phyloP scores from a whole-genome alignment of 352 stramenopile species.

The Phytophthora nicotianae region DNA sequence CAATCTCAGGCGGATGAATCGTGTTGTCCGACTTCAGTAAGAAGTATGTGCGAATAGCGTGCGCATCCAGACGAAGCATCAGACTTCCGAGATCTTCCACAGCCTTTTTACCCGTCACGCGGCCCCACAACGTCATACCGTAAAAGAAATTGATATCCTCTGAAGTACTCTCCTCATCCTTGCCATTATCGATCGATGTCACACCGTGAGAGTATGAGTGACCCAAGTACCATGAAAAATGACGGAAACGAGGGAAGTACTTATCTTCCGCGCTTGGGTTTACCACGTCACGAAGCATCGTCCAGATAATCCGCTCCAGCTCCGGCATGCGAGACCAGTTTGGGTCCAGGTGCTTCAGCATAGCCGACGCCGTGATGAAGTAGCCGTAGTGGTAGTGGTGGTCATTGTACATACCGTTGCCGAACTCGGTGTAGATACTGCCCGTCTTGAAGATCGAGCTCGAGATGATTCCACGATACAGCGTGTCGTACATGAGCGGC shows the following conservation, averaged over 20 bases:
- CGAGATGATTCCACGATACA: slow-evolving; percentile 64
- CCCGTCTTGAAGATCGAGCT: slow-evolving; percentile 51
- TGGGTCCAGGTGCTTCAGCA: slow-evolving; percentile 67
- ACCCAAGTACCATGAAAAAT: slow-evolving; percentile 81
- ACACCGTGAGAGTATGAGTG: slow-evolving; percentile 79
- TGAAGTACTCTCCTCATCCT: slow-evolving; percentile 77
- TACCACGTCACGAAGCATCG: slow-evolving; percentile 72
- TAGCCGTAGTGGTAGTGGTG: slow-evolving; percentile 88
- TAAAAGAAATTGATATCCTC: slow-evolving; percentile 87
- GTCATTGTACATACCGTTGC: slow-evolving; percentile 84
- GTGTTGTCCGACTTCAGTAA: slow-evolving; percentile 62
- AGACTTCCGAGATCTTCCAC: slow-evolving; percentile 76
- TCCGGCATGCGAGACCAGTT: slow-evolving; percentile 57
- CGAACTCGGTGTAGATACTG: slow-evolving; percentile 67
- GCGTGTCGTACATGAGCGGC: slow-evolving; percentile 68
- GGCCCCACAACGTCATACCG: slow-evolving; percentile 78
- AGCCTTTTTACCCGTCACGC: slow-evolving; percentile 53
- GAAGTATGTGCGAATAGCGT: slow-evolving; percentile 72
- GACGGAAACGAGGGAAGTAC: slow-evolving; percentile 71
- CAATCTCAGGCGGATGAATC: slow-evolving; percentile 66
- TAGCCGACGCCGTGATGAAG: slow-evolving; percentile 66
- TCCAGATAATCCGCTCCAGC: slow-evolving; percentile 65
- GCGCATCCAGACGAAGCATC: slow-evolving; percentile 75
- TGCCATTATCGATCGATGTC: slow-evolving; percentile 62
- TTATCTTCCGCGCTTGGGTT: slow-evolving; percentile 59